Evolutionary conservation across 1,284 basidiomycete species (phyloP).

Genomic region (Fomitopsis pinicola): DNA sequence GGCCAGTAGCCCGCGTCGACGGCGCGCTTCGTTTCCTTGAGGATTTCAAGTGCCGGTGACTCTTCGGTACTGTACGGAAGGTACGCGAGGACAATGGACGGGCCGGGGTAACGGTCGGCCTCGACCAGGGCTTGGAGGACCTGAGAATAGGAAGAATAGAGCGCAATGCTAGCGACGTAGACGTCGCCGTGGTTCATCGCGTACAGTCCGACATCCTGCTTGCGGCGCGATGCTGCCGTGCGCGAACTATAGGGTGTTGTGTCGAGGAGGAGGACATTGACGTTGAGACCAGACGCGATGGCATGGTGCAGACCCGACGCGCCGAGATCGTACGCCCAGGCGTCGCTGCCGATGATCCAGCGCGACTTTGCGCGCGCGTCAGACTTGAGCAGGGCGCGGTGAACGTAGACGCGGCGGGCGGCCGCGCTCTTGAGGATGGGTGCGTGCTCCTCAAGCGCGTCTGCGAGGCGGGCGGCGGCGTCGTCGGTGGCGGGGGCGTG

Average conservation of each 20-base stretch:
- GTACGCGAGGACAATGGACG: constrained; percentile 92
- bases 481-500: constrained; percentile 55
- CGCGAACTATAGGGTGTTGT: constrained; percentile 84
- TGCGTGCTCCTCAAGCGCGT: constrained; percentile 1
- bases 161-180: constrained; percentile 93
- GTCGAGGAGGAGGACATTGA: constrained; percentile 97
- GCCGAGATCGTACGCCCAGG: constrained; percentile 96
- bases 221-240: constrained; percentile 64
- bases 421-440: constrained; percentile 34
- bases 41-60: constrained; percentile 78
- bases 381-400: constrained; percentile 59
- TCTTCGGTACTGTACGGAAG: constrained; percentile 84
- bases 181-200: constrained; percentile 99
- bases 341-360: constrained; percentile 98
- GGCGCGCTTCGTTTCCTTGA: constrained; percentile 97
- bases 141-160: constrained; percentile 94
- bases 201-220: constrained; percentile 93
- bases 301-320: constrained; percentile 96
- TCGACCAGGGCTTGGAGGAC: constrained; percentile 92
- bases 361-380: constrained; percentile 44
- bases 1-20: constrained; percentile 99
- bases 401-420: constrained; percentile 53
- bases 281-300: constrained; percentile 85
- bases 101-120: constrained; percentile 88
- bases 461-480: not conserved